Evolutionary conservation across 768 basidiomycete species (phyloP).

Genomic region (Pleurotus pulmonarius): DNA sequence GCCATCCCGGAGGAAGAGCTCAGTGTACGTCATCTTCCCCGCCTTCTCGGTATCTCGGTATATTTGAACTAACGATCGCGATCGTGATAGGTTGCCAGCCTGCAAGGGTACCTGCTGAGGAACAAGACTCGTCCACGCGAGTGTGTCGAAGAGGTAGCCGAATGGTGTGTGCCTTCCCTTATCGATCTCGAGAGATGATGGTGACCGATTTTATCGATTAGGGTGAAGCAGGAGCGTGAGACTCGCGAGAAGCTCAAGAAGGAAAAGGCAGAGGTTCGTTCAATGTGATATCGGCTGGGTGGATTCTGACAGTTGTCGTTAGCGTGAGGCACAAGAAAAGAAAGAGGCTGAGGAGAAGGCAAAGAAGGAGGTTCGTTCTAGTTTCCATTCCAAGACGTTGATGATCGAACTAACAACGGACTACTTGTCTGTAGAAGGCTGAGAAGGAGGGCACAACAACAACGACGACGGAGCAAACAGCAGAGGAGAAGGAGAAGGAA

Average conservation of each 20-base stretch:
- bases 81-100: conserved; percentile 60
- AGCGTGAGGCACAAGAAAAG: no score
- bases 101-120: conserved; percentile 85
- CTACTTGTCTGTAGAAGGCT: not conserved
- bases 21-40: conserved; percentile 51
- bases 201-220: not conserved
- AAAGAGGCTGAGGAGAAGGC: conserved; percentile 32
- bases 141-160: conserved; percentile 74
- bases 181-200: not conserved
- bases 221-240: conserved; percentile 75
- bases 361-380: conserved; percentile 14
- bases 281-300: conserved; percentile 7
- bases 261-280: conserved; percentile 58
- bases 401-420: no score
- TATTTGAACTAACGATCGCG: conserved; percentile 1
- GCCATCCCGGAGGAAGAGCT: conserved; percentile 85
- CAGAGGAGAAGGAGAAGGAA: conserved; percentile 30
- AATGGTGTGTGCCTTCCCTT: conserved; percentile 35
- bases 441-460: conserved; percentile 1
- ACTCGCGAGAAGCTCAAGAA: conserved; percentile 82
- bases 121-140: conserved; percentile 89
- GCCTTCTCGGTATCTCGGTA: not conserved
- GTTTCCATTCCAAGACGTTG: not conserved
- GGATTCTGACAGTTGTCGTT: conserved; percentile 14
- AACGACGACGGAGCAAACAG: not conserved